Evolutionary conservation across 1,139 yeast genomes (phyloP).

Genomic region (Saccharomyces hybrid): DNA sequence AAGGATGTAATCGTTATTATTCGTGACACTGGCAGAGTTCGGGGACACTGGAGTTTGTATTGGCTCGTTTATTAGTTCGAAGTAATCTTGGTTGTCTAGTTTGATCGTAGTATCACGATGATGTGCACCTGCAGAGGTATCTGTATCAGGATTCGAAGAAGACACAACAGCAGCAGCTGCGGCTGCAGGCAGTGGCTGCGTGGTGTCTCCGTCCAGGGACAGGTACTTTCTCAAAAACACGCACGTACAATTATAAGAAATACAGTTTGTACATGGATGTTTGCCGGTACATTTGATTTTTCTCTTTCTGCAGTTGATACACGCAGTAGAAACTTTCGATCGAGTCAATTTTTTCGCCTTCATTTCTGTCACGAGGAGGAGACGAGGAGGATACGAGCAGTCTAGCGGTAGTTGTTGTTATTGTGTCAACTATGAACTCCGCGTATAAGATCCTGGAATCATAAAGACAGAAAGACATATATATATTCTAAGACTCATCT

Average conservation of each 20-base stretch:
- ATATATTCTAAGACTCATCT: not conserved
- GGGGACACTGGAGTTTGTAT: not conserved
- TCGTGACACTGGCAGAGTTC: not conserved
- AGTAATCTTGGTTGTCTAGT: not conserved
- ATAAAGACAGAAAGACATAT: not conserved
- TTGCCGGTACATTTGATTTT: constrained; percentile 57
- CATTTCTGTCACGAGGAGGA: not conserved
- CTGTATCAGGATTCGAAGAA: not conserved
- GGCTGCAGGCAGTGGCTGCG: not conserved
- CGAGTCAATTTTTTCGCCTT: constrained; percentile 2
- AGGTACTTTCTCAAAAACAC: constrained; percentile 8
- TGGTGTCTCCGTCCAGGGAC: not conserved
- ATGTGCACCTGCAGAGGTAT: not conserved
- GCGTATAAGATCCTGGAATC: not conserved
- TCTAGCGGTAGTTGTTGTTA: too few species aligned
- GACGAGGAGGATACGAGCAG: not conserved
- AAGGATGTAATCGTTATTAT: not conserved
- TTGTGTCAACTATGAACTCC: too few species aligned
- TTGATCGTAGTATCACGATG: not conserved
- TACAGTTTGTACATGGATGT: constrained; percentile 31
- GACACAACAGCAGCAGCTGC: not conserved
- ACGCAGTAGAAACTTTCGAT: constrained; percentile 40
- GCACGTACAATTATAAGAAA: constrained; percentile 27
- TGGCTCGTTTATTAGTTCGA: not conserved
- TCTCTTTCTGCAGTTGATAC: constrained; percentile 53